phyloP scores from a whole-genome alignment of 352 stramenopile species.

The Phytophthora syringae region DNA sequence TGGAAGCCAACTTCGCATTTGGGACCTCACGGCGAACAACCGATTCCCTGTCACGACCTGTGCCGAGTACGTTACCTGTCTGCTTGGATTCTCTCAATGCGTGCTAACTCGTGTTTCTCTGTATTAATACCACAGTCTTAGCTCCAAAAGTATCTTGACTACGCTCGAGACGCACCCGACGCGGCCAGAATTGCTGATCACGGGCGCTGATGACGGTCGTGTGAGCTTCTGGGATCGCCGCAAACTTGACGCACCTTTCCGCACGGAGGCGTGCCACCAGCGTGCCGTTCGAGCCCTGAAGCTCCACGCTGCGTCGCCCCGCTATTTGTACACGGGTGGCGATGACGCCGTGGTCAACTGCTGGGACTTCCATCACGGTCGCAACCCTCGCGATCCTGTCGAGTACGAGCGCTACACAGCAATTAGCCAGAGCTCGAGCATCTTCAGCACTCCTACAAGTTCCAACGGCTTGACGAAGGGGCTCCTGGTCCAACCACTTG shows the following conservation, averaged over 20 bases:
- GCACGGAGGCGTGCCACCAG: conserved; percentile 69
- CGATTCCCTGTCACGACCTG: conserved; percentile 59
- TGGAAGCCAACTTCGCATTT: conserved; percentile 74
- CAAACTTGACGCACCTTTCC: conserved; percentile 68
- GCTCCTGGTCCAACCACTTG: conserved; percentile 51
- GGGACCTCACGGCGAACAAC: conserved; percentile 68
- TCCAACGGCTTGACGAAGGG: conserved; percentile 27
- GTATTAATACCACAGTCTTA: conserved; percentile 31
- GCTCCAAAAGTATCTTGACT: conserved; percentile 52
- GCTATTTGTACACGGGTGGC: conserved; percentile 67
- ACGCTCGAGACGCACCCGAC: conserved; percentile 80
- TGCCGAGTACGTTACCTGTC: conserved; percentile 52
- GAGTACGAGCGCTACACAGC: conserved; percentile 60
- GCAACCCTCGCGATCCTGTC: conserved; percentile 49
- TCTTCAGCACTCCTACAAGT: background rate
- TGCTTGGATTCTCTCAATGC: background rate
- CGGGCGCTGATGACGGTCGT: conserved; percentile 67
- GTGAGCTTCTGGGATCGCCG: conserved; percentile 82
- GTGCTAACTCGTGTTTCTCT: background rate
- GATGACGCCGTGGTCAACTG: conserved; percentile 69
- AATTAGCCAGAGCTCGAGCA: conserved; percentile 13
- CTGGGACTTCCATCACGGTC: conserved; percentile 79
- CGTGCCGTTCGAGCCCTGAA: conserved; percentile 70
- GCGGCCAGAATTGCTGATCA: conserved; percentile 78
- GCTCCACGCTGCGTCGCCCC: conserved; percentile 67